Evolutionary conservation across 768 basidiomycete species (phyloP), one percentile per base, ranked within the genome.

Genomic region (Panaeolus papilionaceus): DNA sequence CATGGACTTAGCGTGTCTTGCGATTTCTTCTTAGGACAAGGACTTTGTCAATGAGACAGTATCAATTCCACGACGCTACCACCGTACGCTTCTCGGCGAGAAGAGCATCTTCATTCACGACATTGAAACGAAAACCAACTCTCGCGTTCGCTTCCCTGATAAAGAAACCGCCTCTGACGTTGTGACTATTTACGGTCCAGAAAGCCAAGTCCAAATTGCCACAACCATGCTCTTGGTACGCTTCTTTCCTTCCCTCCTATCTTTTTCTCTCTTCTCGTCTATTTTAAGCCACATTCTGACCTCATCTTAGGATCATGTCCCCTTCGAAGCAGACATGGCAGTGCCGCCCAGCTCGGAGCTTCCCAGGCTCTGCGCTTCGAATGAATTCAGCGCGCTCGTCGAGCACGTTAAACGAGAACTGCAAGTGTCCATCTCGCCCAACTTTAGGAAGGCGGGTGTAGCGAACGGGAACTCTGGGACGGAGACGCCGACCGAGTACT

Each of bases 81-180:
- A 99, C 75, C 92, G 96, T 68, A 96, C 94, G 23, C 81, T 99
- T 4, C 85, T 98, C 26, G 96, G 97, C 66, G 97, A 99, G 81
- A 98, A 98, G 82, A 89, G 88, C 73, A 97, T 98, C 71, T 98
- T 98, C 79, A 95, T 99, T 64, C 95, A 90, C 73, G 96, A 99
- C 76, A 98, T 99, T 72, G 96, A 99, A 80, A 86, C 87, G 49
- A 98, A 98, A 84, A 98, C 96, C 11, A 98, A 97, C 75, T 98
- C 94, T 40, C 88, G 87, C 40, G 92, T 99, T 66, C 86, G 91
- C 54, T 96, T 97, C 85, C 95, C 95, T 8, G 94, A 94, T 80
- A 96, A 96, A 78, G 95, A 96, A 79, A 89, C 88, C 0, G 95
- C 95, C n/a, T 93, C 94, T 65, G 97, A 99, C 76, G 86, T 96